Conservation (phyloP, 2,329 filamentous ascomycete genomes). For the Elsinoe necatrix region DNA sequence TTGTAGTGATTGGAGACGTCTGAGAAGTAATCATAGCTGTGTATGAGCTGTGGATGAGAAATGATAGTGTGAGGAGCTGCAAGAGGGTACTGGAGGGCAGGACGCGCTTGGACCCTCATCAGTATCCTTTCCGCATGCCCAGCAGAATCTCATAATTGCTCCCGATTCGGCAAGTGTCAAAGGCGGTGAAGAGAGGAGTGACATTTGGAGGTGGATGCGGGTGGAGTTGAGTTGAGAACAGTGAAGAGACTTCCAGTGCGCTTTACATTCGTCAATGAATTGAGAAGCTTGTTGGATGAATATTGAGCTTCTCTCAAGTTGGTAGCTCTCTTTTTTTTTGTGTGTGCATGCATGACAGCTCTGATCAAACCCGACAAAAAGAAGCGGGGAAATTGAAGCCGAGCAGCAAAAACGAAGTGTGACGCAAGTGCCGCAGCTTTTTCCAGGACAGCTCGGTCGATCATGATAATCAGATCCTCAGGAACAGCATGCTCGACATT, state of each 20-base stretch:
- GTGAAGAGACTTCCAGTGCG: background rate
- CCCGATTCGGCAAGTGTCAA: slow-evolving; percentile 5
- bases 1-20: background rate
- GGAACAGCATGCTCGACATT: background rate
- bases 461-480: slow-evolving; percentile 5
- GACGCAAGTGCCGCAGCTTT: slow-evolving; percentile 12
- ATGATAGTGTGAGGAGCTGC: slow-evolving; percentile 6
- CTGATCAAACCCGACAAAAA: background rate
- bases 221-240: background rate
- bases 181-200: background rate
- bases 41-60: background rate
- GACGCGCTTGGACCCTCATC: slow-evolving; percentile 14
- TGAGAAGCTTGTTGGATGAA: background rate
- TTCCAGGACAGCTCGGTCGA: background rate
- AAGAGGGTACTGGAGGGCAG: slow-evolving; percentile 11
- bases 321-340: background rate
- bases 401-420: slow-evolving; percentile 4
- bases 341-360: background rate
- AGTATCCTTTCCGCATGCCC: slow-evolving; percentile 5
- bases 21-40: background rate
- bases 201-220: background rate
- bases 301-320: background rate
- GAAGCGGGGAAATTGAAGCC: background rate
- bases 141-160: slow-evolving; percentile 7
- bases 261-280: background rate